These are phyloP conservation scores for Pistacia integerrima DNA, from an alignment of 345 rosid genomes.

Conservation along the genomic window DNA sequence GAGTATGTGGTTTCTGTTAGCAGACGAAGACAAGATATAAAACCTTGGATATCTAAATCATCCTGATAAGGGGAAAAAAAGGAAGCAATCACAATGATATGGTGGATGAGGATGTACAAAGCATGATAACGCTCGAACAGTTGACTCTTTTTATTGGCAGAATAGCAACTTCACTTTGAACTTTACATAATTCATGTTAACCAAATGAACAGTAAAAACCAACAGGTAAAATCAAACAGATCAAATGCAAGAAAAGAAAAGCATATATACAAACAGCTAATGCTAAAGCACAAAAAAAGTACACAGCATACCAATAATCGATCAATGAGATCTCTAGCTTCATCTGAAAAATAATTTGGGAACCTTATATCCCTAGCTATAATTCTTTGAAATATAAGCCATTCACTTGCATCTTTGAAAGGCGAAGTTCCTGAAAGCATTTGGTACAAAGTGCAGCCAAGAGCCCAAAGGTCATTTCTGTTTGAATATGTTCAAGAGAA, in stretches of 20 bases:
- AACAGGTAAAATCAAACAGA: conserved; percentile 16
- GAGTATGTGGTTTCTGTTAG: too few species aligned
- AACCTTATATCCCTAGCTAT: conserved; percentile 91
- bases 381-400: conserved; percentile 96
- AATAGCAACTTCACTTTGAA: too few species aligned
- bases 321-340: conserved; percentile 87
- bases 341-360: conserved; percentile 87
- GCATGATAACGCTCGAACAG: too few species aligned
- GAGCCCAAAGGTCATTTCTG: conserved; percentile 99
- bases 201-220: background rate
- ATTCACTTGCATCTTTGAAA: conserved; percentile 96
- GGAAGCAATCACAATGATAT: too few species aligned
- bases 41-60: too few species aligned
- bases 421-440: conserved; percentile 99
- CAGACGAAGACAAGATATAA: too few species aligned
- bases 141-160: too few species aligned
- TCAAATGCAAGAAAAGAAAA: background rate
- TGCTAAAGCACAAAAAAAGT: conserved; percentile 11
- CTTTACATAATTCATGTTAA: too few species aligned
- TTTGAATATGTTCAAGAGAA: conserved; percentile 40
- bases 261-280: background rate
- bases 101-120: too few species aligned
- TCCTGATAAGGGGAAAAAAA: too few species aligned
- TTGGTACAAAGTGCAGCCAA: conserved; percentile 99
- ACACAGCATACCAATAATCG: conserved; percentile 66